Percentiles rank a stretch among this genome's conserved stretches.
Evolutionary conservation across 345 rosid species (phyloP).

Genomic region (Brassica carinata): DNA sequence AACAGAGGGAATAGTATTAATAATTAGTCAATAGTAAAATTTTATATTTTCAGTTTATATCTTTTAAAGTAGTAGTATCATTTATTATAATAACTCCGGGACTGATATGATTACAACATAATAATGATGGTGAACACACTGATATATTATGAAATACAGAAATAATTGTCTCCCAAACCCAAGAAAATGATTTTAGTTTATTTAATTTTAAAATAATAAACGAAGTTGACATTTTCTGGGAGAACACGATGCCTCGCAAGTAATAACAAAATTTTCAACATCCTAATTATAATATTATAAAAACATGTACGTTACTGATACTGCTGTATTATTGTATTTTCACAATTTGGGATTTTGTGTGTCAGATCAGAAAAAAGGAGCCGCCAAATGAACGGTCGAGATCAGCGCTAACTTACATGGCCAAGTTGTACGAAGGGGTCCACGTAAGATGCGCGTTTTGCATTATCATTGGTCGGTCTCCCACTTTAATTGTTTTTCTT

Average conservation of each 20-base stretch:
- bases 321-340: neutral
- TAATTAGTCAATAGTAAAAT: neutral
- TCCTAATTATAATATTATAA: slow-evolving; percentile 1
- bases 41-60: neutral
- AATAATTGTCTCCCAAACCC: neutral
- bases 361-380: slow-evolving; percentile 38
- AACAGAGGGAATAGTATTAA: neutral
- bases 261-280: slow-evolving; percentile 12
- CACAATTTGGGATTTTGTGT: slow-evolving; percentile 28
- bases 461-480: slow-evolving; percentile 43
- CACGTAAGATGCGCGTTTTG: slow-evolving; percentile 43
- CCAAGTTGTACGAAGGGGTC: slow-evolving; percentile 41
- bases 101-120: slow-evolving; percentile 20
- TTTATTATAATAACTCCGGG: slow-evolving; percentile 14
- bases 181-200: neutral
- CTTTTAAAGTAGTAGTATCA: neutral
- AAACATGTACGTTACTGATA: slow-evolving; percentile 21
- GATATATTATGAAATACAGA: neutral
- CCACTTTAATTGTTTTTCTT: neutral
- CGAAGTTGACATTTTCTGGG: slow-evolving; percentile 36
- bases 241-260: slow-evolving; percentile 19
- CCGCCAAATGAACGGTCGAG: slow-evolving; percentile 45
- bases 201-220: neutral
- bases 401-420: slow-evolving; percentile 39
- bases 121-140: slow-evolving; percentile 24